A percentile compares a stretch with the other conserved stretches of the same genome.
Evolutionary conservation across 1,284 basidiomycete genomes (phyloP).

Genomic region (Fistulinella staudtii): DNA sequence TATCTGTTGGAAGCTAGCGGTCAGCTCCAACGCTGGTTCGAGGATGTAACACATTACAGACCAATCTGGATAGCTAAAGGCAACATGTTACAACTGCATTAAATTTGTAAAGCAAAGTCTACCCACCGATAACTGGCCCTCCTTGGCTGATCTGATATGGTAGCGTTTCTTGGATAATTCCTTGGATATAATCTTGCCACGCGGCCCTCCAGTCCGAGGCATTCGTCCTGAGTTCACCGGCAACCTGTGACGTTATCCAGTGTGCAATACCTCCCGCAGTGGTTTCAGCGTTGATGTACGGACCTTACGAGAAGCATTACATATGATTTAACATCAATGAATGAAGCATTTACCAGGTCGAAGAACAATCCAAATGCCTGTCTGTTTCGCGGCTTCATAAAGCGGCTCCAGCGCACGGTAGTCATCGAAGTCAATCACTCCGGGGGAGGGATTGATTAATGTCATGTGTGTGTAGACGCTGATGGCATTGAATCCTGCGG

Average conservation of each 20-base stretch:
- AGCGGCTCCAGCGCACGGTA: constrained; percentile 70
- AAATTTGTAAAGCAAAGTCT: background rate
- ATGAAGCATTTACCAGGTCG: constrained; percentile 46
- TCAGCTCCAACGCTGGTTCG: background rate
- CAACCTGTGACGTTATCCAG: constrained; percentile 69
- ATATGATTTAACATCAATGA: constrained; percentile 5
- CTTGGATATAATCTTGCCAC: constrained; percentile 71
- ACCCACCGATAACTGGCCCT: constrained; percentile 69
- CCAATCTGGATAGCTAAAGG: constrained; percentile 62
- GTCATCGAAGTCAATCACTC: constrained; percentile 65
- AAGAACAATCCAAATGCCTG: constrained; percentile 62
- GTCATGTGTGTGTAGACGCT: constrained; percentile 77
- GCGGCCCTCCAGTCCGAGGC: constrained; percentile 59
- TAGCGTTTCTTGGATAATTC: constrained; percentile 55
- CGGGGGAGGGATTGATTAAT: constrained; percentile 69
- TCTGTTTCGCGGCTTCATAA: constrained; percentile 57
- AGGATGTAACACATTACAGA: constrained; percentile 31
- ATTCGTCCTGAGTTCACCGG: constrained; percentile 64
- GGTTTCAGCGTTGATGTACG: constrained; percentile 79
- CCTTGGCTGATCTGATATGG: constrained; percentile 67
- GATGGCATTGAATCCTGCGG: constrained; percentile 74
- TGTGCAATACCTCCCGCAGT: constrained; percentile 77
- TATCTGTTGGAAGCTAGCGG: constrained; percentile 44
- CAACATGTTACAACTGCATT: constrained; percentile 2
- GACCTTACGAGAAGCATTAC: constrained; percentile 31